Conservation (phyloP, 345 rosid genomes). For the Pistacia atlantica region DNA sequence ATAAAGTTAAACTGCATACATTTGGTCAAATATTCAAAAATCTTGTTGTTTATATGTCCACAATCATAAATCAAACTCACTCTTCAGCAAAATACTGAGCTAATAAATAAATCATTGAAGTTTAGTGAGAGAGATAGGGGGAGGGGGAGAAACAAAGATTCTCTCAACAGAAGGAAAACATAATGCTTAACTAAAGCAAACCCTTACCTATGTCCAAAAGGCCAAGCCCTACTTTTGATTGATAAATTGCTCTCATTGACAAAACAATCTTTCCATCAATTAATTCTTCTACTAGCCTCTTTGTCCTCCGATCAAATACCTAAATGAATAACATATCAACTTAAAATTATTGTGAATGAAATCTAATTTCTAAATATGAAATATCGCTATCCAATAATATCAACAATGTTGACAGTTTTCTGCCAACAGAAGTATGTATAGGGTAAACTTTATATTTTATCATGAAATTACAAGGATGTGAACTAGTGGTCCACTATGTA, state of each 20-base stretch:
- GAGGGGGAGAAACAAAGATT: not conserved
- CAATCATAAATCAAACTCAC: not conserved
- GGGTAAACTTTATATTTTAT: no score
- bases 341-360: slow-evolving; percentile 7
- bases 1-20: not conserved
- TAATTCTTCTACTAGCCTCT: slow-evolving; percentile 90
- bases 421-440: not conserved
- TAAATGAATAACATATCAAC: slow-evolving; percentile 36
- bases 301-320: slow-evolving; percentile 82
- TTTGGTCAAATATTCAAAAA: not conserved
- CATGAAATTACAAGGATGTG: no score
- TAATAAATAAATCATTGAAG: not conserved
- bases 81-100: not conserved
- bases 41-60: not conserved
- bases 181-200: not conserved
- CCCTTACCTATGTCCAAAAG: slow-evolving; percentile 78
- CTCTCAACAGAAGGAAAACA: not conserved
- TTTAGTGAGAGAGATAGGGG: not conserved
- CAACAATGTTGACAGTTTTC: not conserved
- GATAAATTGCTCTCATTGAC: slow-evolving; percentile 96
- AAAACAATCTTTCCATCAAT: slow-evolving; percentile 81
- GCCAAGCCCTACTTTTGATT: slow-evolving; percentile 85
- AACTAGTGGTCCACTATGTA: no score
- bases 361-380: not conserved
- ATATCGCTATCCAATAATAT: slow-evolving; percentile 4